Percentiles rank a stretch among this genome's conserved stretches.
These are phyloP conservation scores for Penicillium coffeae DNA, from an alignment of 495 filamentous ascomycete species.

Conservation along the genomic window DNA sequence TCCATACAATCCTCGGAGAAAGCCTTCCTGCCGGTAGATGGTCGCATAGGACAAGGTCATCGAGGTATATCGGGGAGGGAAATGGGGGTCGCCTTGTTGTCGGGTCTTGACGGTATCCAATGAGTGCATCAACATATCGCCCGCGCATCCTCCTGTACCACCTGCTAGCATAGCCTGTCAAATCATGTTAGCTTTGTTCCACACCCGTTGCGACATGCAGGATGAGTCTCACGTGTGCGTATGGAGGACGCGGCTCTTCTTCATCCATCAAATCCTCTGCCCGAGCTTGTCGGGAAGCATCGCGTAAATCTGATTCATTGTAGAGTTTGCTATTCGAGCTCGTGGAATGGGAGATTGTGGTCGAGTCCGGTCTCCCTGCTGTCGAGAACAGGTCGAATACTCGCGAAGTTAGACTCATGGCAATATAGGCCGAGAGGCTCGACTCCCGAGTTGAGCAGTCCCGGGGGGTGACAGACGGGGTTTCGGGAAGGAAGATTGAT, in stretches of 20 bases:
- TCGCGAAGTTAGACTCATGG: conserved; percentile 47
- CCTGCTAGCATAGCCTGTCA: conserved; percentile 89
- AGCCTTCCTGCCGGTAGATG: conserved; percentile 88
- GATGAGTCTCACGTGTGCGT: conserved; percentile 56
- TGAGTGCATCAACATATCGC: conserved; percentile 98
- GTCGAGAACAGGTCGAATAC: conserved; percentile 42
- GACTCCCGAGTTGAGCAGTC: conserved; percentile 30
- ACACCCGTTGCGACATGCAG: neutral
- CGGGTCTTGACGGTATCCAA: conserved; percentile 99
- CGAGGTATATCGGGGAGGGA: conserved; percentile 87
- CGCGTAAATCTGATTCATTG: conserved; percentile 5
- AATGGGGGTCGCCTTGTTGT: conserved; percentile 90
- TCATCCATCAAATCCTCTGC: conserved; percentile 22
- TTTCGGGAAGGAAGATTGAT: conserved; percentile 14
- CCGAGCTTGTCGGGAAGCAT: conserved; percentile 10
- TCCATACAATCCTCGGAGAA: conserved; percentile 84
- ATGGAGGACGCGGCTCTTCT: conserved; percentile 56
- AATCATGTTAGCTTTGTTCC: conserved; percentile 5
- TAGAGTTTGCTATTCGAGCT: neutral
- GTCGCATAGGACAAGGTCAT: conserved; percentile 85
- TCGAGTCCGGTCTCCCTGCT: conserved; percentile 29
- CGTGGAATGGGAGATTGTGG: neutral
- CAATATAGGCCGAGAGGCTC: conserved; percentile 30
- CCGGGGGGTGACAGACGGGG: conserved; percentile 19
- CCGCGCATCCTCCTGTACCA: conserved; percentile 82